Base-by-base conservation (phyloP, 208 protist species). In the Trypanosoma conorhini region DNA sequence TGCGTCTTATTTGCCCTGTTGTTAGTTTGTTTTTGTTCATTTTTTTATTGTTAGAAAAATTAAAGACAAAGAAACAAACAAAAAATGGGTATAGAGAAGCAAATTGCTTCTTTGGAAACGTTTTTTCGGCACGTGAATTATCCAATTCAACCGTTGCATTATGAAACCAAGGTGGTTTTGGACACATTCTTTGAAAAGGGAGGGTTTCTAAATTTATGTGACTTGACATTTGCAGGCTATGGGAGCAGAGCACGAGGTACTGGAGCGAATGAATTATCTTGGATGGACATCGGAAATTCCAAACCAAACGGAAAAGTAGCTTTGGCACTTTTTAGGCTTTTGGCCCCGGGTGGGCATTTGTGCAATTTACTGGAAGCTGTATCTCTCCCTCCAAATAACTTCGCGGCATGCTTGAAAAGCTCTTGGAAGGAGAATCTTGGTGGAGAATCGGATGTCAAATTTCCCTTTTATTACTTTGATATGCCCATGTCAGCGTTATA, bases 221-320 rank as follows among this genome's bases (percentile, higher is more conserved):
- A 95, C 67, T 26, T 72, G 58, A 70, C 91, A 48, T 95, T 93
- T 77, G 89, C 87, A 0, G 24, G 64, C 0, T 85, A 80, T 65
- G 33, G 62, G 15, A 61, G 75, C 19, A 77, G 46, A 42, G 1
- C 38, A 4, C 56, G 28, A 7, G 69, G 61, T 9, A 65, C 74
- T 19, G 28, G 67, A 13, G 13, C 33, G 31, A 31, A 56, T 3
- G 59, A 62, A 44, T 44, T 80, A 31, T 88, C 83, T 40, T 93
- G 87, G 87, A 95, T 95, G 85, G 87, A 93, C 70, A 74, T 84
- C 40, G 87, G 80, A 10, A 95, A 95, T 67, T 30, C 60, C 0
- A 62, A 81, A 30, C 90, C 90, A 5, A 88, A 89, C 24, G 76
- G 83, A 33, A 67, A 72, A 54, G 66, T 87, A 10, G 90, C 90